Percentiles rank a stretch among this genome's conserved stretches.
Conservation (phyloP, 495 filamentous ascomycete species). For the Xylaria curta region DNA sequence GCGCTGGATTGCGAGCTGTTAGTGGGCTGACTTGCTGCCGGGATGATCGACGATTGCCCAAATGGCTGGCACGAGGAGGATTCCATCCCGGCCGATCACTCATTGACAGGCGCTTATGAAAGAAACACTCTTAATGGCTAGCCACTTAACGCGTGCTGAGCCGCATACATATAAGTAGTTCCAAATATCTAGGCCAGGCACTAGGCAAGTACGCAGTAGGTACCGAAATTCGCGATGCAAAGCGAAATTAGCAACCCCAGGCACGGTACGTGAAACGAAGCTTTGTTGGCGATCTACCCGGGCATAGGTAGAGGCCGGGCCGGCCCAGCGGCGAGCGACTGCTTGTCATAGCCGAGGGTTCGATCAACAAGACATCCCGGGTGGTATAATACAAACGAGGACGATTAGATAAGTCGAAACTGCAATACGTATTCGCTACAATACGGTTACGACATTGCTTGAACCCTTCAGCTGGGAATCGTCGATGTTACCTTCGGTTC, state of each 20-base stretch:
- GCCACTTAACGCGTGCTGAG: not conserved
- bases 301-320: not conserved
- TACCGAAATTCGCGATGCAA: not conserved
- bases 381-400: not conserved
- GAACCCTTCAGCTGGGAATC: constrained; percentile 22
- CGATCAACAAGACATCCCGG: not conserved
- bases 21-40: not conserved
- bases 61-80: not conserved
- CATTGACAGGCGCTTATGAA: not conserved
- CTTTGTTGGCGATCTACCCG: not conserved
- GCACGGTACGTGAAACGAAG: not conserved
- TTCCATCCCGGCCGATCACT: not conserved
- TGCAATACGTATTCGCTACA: not conserved
- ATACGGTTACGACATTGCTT: not conserved
- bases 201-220: not conserved
- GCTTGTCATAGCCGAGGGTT: not conserved
- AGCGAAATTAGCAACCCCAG: not conserved
- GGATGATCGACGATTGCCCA: not conserved
- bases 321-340: not conserved
- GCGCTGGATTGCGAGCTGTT: not conserved
- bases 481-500: not conserved
- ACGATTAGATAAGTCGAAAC: not conserved
- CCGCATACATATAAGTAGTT: not conserved
- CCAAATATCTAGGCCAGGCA: not conserved
- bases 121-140: not conserved